phyloP scores from a whole-genome alignment of 2,329 filamentous ascomycete species.

The Fusarium sp. region DNA sequence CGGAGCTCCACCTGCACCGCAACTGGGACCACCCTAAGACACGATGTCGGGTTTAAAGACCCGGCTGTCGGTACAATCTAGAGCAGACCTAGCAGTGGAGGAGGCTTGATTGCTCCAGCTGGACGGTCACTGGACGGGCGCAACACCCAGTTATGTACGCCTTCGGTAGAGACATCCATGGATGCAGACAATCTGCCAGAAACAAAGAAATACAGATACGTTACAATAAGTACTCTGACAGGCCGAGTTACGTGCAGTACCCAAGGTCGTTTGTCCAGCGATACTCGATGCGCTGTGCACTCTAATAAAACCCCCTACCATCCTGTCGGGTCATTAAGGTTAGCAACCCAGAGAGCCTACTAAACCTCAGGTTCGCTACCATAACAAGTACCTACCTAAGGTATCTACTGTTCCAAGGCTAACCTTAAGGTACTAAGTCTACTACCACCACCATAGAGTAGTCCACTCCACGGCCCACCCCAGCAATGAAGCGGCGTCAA shows the following conservation, averaged over 20 bases:
- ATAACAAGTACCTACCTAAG: background rate
- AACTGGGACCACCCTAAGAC: conserved; percentile 31
- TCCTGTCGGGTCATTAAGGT: conserved; percentile 15
- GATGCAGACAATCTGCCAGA: background rate
- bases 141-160: background rate
- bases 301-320: conserved; percentile 10
- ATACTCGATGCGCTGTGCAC: background rate
- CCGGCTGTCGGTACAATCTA: conserved; percentile 38
- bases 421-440: conserved; percentile 8
- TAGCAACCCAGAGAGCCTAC: conserved; percentile 23
- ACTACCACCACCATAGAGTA: conserved; percentile 4
- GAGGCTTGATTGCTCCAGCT: conserved; percentile 27
- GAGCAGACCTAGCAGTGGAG: conserved; percentile 1
- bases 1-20: conserved; percentile 29
- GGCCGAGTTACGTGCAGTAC: background rate
- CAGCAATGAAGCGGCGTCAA: conserved; percentile 40
- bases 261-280: background rate
- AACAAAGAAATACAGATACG: conserved; percentile 10
- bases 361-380: background rate
- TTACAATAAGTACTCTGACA: background rate
- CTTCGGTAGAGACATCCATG: conserved; percentile 7
- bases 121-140: conserved; percentile 24
- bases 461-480: conserved; percentile 38
- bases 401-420: conserved; percentile 4
- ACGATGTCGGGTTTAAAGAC: conserved; percentile 33